Evolutionary conservation across 352 stramenopile genomes (phyloP).

Genomic region (Phytopythium sindhum): DNA sequence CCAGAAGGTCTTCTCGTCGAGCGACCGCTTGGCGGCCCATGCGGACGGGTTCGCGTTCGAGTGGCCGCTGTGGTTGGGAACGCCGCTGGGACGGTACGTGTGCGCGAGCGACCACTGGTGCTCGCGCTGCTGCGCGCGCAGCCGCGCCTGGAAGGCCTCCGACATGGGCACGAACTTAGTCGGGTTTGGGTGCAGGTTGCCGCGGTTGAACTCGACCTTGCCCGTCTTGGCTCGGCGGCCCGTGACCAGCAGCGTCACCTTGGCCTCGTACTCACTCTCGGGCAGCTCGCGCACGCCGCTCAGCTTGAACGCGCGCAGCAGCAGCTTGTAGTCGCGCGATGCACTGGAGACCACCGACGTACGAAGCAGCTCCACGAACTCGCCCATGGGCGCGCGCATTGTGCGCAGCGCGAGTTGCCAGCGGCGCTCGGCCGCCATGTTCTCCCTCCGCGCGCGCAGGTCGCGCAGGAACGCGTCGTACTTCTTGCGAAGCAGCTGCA

Average conservation of each 20-base stretch:
- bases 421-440: slow-evolving; percentile 31
- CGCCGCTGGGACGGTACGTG: slow-evolving; percentile 35
- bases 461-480: slow-evolving; percentile 42
- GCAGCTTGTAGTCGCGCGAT: slow-evolving; percentile 42
- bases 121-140: slow-evolving; percentile 26
- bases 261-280: slow-evolving; percentile 35
- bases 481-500: slow-evolving; percentile 51
- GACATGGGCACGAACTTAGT: slow-evolving; percentile 39
- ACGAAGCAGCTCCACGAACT: slow-evolving; percentile 24
- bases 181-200: slow-evolving; percentile 55
- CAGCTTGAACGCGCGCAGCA: slow-evolving; percentile 44
- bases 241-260: slow-evolving; percentile 48
- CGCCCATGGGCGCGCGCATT: slow-evolving; percentile 19
- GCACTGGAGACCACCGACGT: slow-evolving; percentile 17
- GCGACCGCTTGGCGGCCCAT: slow-evolving; percentile 34
- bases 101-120: slow-evolving; percentile 34
- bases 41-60: slow-evolving; percentile 44
- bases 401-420: slow-evolving; percentile 35
- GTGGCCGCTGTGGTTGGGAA: slow-evolving; percentile 35
- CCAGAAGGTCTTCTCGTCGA: slow-evolving; percentile 29
- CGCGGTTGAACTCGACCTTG: slow-evolving; percentile 60
- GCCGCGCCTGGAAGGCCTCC: slow-evolving; percentile 26
- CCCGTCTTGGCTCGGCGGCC: slow-evolving; percentile 22
- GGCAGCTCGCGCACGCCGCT: slow-evolving; percentile 22
- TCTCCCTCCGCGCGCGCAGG: slow-evolving; percentile 30